Evolutionary conservation across 1,284 basidiomycete genomes (phyloP), one percentile per base, ranked within the genome.

Genomic region (Fomitiporia mediterranea): DNA sequence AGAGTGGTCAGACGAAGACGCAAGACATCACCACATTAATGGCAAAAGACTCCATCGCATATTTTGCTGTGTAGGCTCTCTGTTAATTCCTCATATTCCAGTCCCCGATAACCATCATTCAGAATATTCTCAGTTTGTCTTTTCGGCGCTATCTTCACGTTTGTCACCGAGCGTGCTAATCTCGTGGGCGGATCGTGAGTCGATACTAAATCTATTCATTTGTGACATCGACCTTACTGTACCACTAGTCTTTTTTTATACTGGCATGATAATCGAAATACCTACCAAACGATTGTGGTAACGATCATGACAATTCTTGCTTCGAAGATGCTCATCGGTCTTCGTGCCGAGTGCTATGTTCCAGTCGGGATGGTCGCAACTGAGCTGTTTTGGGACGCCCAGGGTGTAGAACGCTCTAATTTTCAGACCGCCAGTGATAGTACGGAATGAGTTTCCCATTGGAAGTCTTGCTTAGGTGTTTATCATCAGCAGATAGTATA

Each of bases 311-410:
- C 43, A 25, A 51, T 56, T 21, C 49, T 56, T 15, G 48, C 55
- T n/a, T 50, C 55, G 23, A 56, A 56, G 2, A 30, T 56, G 11
- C 32, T 56, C 13, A 34, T 56, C 21, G 52, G 32, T 8, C 32
- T 56, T 6, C 38, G 55, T 13, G 32, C 9, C 19, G 35, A 35
- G 13, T 56, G 35, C 27, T 56, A 51, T 21, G 34, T 40, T 21
- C 52, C 42, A 15, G 2, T 25, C 17, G 43, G 25, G 9, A 4
- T 13, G 11, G 8, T 7, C 23, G 13, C 19, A 15, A 28, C 43
- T 13, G 13, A 40, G 4, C 25, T 46, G 25, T 27, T 27, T 25
- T 46, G 43, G 43, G 30, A 46, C 30, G 25, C n/a, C n/a, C n/a
- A n/a, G n/a, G n/a, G n/a, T n/a, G n/a, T n/a, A n/a, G n/a, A n/a